These are phyloP conservation scores for Wickerhamomyces sp. DNA, from an alignment of 1,139 yeast species.

Conservation along the genomic window DNA sequence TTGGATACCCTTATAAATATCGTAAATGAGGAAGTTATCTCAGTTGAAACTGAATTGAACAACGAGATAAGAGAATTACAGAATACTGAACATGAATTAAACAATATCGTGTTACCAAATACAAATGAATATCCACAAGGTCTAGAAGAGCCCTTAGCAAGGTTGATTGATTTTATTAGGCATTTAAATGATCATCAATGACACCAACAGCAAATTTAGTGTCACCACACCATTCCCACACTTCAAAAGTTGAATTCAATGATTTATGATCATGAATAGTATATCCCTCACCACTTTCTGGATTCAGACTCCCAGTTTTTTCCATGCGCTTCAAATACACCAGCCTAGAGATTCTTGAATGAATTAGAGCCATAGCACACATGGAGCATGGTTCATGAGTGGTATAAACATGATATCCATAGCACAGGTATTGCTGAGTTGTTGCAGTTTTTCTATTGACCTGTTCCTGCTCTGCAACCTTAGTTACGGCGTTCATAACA, in stretches of 20 bases:
- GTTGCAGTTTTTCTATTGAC: slow-evolving; percentile 12
- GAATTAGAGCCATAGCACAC: slow-evolving; percentile 96
- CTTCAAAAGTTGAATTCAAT: slow-evolving; percentile 78
- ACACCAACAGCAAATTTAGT: slow-evolving; percentile 21
- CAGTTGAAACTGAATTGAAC: not conserved
- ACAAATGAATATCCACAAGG: not conserved
- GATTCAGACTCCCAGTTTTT: slow-evolving; percentile 51
- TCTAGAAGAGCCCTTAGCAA: slow-evolving; percentile 2
- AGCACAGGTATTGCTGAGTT: slow-evolving; percentile 57
- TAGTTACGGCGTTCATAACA: slow-evolving; percentile 65
- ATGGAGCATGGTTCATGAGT: slow-evolving; percentile 96
- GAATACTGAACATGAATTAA: slow-evolving; percentile 3
- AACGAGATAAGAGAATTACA: slow-evolving; percentile 1
- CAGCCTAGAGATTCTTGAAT: slow-evolving; percentile 73
- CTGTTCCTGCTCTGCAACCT: slow-evolving; percentile 17
- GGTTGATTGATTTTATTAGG: no score
- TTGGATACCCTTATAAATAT: slow-evolving; percentile 1
- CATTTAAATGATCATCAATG: slow-evolving; percentile 22
- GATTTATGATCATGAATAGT: slow-evolving; percentile 69
- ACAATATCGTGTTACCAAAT: not conserved
- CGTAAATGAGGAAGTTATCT: slow-evolving; percentile 4
- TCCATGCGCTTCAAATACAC: slow-evolving; percentile 50
- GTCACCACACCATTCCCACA: slow-evolving; percentile 59
- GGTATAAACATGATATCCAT: slow-evolving; percentile 72
- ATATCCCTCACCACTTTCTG: slow-evolving; percentile 60